These are phyloP conservation scores for Mortierella sp. DNA, from an alignment of 371 early-diverging fungal genomes.

Conservation along the genomic window DNA sequence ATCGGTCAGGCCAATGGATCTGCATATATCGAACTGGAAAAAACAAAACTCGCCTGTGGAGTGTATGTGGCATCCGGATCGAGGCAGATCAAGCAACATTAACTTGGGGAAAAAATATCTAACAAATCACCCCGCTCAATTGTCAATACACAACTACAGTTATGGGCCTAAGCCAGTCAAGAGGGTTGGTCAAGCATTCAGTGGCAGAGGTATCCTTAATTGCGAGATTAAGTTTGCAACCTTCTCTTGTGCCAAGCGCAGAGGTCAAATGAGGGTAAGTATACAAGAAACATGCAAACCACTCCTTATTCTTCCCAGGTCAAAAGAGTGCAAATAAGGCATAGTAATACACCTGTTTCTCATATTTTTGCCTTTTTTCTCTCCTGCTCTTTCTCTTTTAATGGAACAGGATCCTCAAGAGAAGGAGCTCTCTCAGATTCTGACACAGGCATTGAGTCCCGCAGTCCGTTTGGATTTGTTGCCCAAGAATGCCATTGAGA, in stretches of 20 bases:
- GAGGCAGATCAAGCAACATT: too few relatives aligned
- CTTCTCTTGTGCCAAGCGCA: slow-evolving; percentile 83
- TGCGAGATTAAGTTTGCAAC: slow-evolving; percentile 94
- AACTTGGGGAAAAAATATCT: too few relatives aligned
- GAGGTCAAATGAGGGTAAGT: slow-evolving; percentile 67
- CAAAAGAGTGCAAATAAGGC: too few relatives aligned
- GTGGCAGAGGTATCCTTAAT: slow-evolving; percentile 71
- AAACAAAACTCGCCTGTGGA: slow-evolving; percentile 89
- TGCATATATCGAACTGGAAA: slow-evolving; percentile 89
- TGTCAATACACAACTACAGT: slow-evolving; percentile 46
- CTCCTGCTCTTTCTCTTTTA: not conserved
- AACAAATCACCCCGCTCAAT: not conserved
- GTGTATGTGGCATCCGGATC: slow-evolving; percentile 87
- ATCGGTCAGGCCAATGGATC: slow-evolving; percentile 91
- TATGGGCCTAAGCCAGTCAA: slow-evolving; percentile 78
- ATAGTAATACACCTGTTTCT: too few relatives aligned
- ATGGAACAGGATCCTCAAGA: slow-evolving; percentile 78
- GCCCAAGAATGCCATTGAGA: slow-evolving; percentile 91
- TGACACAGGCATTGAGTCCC: slow-evolving; percentile 88
- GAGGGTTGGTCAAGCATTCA: slow-evolving; percentile 57
- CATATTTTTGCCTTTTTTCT: not conserved
- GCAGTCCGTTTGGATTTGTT: slow-evolving; percentile 85
- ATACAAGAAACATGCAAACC: not conserved
- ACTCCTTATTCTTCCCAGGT: not conserved
- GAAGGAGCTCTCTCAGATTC: slow-evolving; percentile 79